Base-by-base conservation (phyloP, 805 yeast genomes). In the Starmerella asiatica region DNA sequence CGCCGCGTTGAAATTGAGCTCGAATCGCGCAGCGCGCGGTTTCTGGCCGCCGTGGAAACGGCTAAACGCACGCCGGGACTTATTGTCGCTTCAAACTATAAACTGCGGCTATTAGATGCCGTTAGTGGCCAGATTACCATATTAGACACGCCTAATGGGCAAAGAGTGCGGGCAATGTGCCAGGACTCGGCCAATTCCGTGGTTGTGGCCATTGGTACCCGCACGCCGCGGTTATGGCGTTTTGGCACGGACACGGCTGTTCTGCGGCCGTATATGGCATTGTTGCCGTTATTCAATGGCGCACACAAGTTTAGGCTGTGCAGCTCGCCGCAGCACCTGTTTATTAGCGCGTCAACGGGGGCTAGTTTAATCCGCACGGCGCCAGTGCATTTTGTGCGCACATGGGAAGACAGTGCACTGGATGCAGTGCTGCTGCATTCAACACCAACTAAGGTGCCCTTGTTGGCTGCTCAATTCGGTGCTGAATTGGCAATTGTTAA, bases 71-170 rank as follows among this genome's bases (percentile, higher is more conserved):
- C 20, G 19, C 37, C 28, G 4, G 18, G 38, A 12, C 31, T 43
- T 16, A 46, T 39, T 14, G 49, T 47, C 8, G 51, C 37, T 5
- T 47, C 51, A 9, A 21, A 39, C 12, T 47, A 47, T 34, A 47
- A 47, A 29, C 21, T 47, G n/a, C 43, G 51, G 12, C 30, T 40
- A n/a, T 19, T 40, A 17, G 29, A 19, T 16, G 33, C 38, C 21
- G 16, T 20, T 5, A 17, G 14, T 14, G 21, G 20, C 20, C 21
- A 28, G 14, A 19, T 18, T 15, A 5, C 27, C 5, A 38, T 44
- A 6, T 30, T 44, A 9, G 40, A 39, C 17, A 26, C 39, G n/a
- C 40, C 42, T 3, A 43, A 29, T 12, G 24, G 39, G 27, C 41
- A 38, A 23, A 20, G 29, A 15, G 34, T 45, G 21, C 40, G 40